A percentile compares a stretch with the other conserved stretches of the same genome.
Evolutionary conservation across 352 stramenopile species (phyloP).

Genomic region (Globisporangium takayamanum): DNA sequence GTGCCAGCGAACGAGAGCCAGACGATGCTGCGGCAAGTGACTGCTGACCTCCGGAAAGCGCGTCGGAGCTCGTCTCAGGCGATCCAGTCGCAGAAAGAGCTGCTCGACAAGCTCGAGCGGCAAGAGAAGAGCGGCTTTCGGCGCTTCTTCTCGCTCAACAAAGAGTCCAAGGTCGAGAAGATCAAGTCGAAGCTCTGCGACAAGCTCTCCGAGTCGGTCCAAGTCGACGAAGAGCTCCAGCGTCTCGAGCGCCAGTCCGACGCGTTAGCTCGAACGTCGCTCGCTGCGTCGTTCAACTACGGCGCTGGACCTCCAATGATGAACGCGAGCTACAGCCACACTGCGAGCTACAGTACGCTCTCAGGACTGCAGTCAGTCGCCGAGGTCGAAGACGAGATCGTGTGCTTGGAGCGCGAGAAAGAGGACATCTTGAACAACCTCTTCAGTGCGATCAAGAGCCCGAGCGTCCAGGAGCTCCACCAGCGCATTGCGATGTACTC

Average conservation of each 20-base stretch:
- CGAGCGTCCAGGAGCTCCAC: conserved; percentile 65
- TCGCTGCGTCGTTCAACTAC: conserved; percentile 17
- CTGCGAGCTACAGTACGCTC: conserved; percentile 14
- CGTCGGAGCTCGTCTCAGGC: conserved; percentile 62
- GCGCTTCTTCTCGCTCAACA: conserved; percentile 67
- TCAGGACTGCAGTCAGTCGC: conserved; percentile 20
- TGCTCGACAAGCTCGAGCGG: conserved; percentile 77
- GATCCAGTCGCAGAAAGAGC: conserved; percentile 75
- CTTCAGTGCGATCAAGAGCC: conserved; percentile 47
- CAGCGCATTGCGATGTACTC: conserved; percentile 63
- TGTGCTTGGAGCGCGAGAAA: conserved; percentile 59
- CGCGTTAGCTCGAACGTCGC: conserved; percentile 49
- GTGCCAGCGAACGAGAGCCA: conserved; percentile 9
- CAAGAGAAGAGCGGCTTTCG: conserved; percentile 60
- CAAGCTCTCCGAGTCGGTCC: conserved; percentile 64
- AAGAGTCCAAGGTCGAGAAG: conserved; percentile 64
- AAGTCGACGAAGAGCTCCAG: conserved; percentile 58
- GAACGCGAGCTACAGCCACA: conserved; percentile 15
- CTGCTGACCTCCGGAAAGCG: conserved; percentile 47
- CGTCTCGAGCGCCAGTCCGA: conserved; percentile 62
- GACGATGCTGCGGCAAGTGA: conserved; percentile 25
- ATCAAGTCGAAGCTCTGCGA: conserved; percentile 60
- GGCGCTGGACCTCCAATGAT: background rate
- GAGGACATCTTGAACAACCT: conserved; percentile 66
- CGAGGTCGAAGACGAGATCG: conserved; percentile 52